Evolutionary conservation across 2,329 filamentous ascomycete species (phyloP).

Genomic region (Madurella mycetomatis): DNA sequence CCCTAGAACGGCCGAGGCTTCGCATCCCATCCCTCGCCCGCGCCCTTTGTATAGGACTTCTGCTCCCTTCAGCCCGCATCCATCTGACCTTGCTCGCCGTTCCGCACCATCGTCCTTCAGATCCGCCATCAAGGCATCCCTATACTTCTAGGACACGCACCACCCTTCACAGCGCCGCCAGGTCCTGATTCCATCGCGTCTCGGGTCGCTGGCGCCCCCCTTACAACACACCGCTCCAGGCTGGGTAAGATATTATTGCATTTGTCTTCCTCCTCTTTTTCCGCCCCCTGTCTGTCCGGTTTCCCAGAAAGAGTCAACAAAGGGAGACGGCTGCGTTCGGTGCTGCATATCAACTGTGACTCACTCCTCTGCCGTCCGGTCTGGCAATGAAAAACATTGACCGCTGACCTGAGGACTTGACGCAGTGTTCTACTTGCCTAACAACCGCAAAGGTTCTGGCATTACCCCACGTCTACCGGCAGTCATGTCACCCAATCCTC

Average conservation of each 20-base stretch:
- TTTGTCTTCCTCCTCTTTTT: neutral
- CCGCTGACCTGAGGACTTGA: slow-evolving; percentile 23
- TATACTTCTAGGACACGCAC: neutral
- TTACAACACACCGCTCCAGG: neutral
- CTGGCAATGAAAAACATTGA: slow-evolving; percentile 21
- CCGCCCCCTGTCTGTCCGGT: neutral
- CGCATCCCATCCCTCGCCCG: neutral
- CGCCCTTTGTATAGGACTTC: slow-evolving; percentile 19
- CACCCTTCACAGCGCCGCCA: slow-evolving; percentile 2
- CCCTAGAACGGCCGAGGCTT: slow-evolving; percentile 10
- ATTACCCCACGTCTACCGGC: slow-evolving; percentile 25
- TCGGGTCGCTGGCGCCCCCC: slow-evolving; percentile 8
- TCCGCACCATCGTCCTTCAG: neutral
- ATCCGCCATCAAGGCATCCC: neutral
- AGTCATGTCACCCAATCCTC: slow-evolving; percentile 37
- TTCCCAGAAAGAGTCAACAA: slow-evolving; percentile 6
- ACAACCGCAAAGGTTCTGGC: slow-evolving; percentile 17
- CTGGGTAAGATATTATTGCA: slow-evolving; percentile 1
- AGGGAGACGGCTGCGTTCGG: slow-evolving; percentile 13
- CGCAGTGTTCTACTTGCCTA: slow-evolving; percentile 19
- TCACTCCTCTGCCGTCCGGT: slow-evolving; percentile 20
- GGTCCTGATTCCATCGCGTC: slow-evolving; percentile 10
- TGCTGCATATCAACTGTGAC: slow-evolving; percentile 23
- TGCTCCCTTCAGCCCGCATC: slow-evolving; percentile 14
- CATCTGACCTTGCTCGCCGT: slow-evolving; percentile 7